Base-by-base conservation (phyloP, 75 land plant species). In the Pinus tabuliformis region DNA sequence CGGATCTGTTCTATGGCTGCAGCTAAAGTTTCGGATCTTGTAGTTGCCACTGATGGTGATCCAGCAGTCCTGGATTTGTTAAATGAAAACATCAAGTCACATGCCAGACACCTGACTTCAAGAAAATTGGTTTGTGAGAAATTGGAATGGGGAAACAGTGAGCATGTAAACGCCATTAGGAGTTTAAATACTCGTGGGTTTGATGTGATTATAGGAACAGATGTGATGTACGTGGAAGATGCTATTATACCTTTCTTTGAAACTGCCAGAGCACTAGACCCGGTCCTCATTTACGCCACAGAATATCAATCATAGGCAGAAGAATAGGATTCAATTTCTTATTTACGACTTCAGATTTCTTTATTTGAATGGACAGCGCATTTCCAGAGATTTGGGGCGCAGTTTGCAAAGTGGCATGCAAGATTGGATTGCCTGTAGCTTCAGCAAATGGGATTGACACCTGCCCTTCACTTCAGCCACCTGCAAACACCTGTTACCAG, bases 11-110 rank as follows among this genome's bases (percentile, higher is more conserved):
- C 98, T 28, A 89, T 97, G 86, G 75, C 91, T 57, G 88, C 99
- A 57, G 86, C 81, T 13, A 17, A 56, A 39, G 72, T 76, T 74
- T 91, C 99, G 13, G 73, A 87, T 11, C 79, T 82, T 24, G 89
- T 94, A 39, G 86, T 97, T 58, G 90, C 99, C 39, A 92, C 95
- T 8, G 99, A 97, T 75, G 98, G 95, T 58, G 99, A 97, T 79
- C 14, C 82, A 39, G 83, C 60, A 63, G 87, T 90, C 17, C 76
- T 97, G 58, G 78, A 85, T 49, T 75, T 94, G 59, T 82, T 97
- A 33, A 74, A 70, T 12, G 76, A 86, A 65, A 97, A 97, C 77
- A 57, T 97, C 20, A 58, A 86, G 24, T 75, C 89, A 15, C 94
- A 97, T 70, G 57, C 86, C 24, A 42, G 70, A 8, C 75, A 75